Evolutionary conservation across 2,329 filamentous ascomycete species (phyloP).

Genomic region (Boeremia exigua): DNA sequence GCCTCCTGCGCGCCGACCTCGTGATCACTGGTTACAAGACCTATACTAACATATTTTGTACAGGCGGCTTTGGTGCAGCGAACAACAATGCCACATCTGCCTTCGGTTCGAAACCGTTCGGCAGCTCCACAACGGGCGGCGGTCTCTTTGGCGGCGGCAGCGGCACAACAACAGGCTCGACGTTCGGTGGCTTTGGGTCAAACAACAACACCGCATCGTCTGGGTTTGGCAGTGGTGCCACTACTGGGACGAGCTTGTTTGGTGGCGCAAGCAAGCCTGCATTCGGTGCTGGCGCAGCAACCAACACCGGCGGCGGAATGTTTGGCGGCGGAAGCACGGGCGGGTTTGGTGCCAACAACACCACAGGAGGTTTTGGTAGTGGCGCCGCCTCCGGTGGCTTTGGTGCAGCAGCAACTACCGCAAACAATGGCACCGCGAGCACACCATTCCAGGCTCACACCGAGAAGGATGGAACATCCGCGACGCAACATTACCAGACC

Average conservation of each 20-base stretch:
- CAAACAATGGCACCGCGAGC: conserved; percentile 67
- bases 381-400: conserved; percentile 39
- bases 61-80: conserved; percentile 43
- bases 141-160: conserved; percentile 43
- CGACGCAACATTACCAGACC: conserved; percentile 75
- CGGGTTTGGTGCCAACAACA: conserved; percentile 35
- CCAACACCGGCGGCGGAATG: conserved; percentile 33
- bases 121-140: conserved; percentile 41
- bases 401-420: conserved; percentile 28
- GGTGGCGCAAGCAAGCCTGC: conserved; percentile 38
- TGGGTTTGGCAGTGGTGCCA: conserved; percentile 33
- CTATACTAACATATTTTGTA: conserved; percentile 28
- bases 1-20: background rate
- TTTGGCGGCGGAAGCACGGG: conserved; percentile 42
- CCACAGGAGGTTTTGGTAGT: conserved; percentile 32
- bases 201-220: conserved; percentile 30
- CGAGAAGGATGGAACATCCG: conserved; percentile 71
- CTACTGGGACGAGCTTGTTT: conserved; percentile 39
- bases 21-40: background rate
- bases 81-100: conserved; percentile 28
- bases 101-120: conserved; percentile 43
- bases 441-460: conserved; percentile 69
- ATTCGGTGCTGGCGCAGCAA: conserved; percentile 33
- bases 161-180: conserved; percentile 21
- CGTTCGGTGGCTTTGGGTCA: conserved; percentile 32